Evolutionary conservation across 2,329 filamentous ascomycete species (phyloP), one percentile per base, ranked within the genome.

Genomic region (Tolypocladium nubicola): DNA sequence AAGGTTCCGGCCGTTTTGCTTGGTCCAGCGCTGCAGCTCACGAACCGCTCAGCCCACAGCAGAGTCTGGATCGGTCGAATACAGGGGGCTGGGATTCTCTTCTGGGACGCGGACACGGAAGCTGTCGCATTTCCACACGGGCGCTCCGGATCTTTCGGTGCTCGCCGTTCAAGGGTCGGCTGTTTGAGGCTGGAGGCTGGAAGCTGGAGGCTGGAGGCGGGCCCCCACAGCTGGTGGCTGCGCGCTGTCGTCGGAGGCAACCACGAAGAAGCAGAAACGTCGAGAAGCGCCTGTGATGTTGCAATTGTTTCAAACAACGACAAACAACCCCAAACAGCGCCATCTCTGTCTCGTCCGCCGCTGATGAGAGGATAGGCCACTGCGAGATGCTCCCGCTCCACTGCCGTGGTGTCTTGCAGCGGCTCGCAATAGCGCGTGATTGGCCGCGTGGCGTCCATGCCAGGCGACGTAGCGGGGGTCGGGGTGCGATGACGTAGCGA

Each of bases 401-500:
- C 43, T 19, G 43, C 43, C 43, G 3, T 49, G 45, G 26, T 49
- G 45, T 49, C 45, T 49, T 33, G 45, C 45, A 33, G 45, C 45
- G 45, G 45, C 45, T 49, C 45, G 16, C 26, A 1, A 23, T 33
- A 11, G 45, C 26, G 45, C 45, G 26, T 49, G 45, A 49, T 49
- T 49, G 45, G 45, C 26, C 45, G 26, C 45, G 45, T 33, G 45
- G 45, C 45, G 26, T n/a, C 45, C 26, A 19, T n/a, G 45, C 16
- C 23, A n/a, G 45, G 26, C 16, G 26, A 11, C 30, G 35, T 39
- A 35, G 52, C 45, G 45, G 45, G 45, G 45, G 16, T 11, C 16
- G 26, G 16, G 26, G 26, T 53, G 55, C 50, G 16, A 57, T 57
- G 50, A 57, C 55, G 55, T 56, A 56, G 30, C n/a, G n/a, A 23